Base-by-base conservation (phyloP, 1,139 yeast genomes). In the Candida buenavistaensis region DNA sequence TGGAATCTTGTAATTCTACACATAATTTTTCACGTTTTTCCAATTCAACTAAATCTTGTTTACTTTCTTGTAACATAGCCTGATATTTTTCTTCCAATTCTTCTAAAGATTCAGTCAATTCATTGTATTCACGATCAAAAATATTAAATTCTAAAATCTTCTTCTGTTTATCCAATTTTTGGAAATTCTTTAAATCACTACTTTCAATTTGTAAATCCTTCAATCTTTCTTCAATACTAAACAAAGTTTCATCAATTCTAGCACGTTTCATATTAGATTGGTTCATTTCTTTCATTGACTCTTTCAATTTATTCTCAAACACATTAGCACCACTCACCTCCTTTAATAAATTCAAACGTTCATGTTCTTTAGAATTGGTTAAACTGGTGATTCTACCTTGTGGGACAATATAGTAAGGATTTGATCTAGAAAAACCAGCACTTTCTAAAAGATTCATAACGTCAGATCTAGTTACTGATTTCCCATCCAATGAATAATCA, bases 291-390 rank as follows among this genome's bases (percentile, higher is more conserved):
- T 82, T 83, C 46, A 75, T 64, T 1, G 96, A 86, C 40, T 89
- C 96, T 40, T 76, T 75, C 38, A 90, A 66, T 51, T 88, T 86
- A 32, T 75, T 68, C 54, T 92, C 98, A 59, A 92, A 92, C 1
- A 90, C 86, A 40, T 82, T 83, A 1, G 97, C 96, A 11, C 99
- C 99, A 33, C 97, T 94, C 21, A 90, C 96, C 53, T 89, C 96
- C 49, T 92, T 89, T 45, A 92, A 66, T 27, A 90, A 64, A 21
- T 78, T 72, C 39, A 92, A 67, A 41, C 97, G 72, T 52, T 90
- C 97, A 3, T 75, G 55, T 55, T 89, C 96, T 48, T 85, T 84
- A 1, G 97, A 92, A 54, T 89, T 89, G 0, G 98, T 92, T 41
- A 92, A 68, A 1, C 84, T 73, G 0, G 90, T 81, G 49, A 89